Evolutionary conservation across 1,284 basidiomycete species (phyloP).

Genomic region (Kalmanozyma brasiliensis): DNA sequence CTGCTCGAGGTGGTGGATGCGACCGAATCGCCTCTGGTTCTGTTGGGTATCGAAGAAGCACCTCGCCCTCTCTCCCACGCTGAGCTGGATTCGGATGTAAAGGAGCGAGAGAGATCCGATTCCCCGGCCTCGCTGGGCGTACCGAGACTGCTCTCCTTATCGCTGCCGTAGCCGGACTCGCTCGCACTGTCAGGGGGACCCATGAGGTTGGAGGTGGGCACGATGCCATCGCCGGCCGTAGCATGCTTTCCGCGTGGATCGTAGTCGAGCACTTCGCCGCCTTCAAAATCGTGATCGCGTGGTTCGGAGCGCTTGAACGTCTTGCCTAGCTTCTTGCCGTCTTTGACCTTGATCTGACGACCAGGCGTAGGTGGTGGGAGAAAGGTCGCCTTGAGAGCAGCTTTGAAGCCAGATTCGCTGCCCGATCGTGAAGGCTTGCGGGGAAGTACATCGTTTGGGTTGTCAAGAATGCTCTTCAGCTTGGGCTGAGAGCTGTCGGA

Average conservation of each 20-base stretch:
- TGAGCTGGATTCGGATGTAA: constrained; percentile 26
- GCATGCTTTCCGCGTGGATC: constrained; percentile 57
- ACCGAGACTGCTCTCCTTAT: constrained; percentile 30
- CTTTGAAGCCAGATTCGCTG: constrained; percentile 32
- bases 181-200: constrained; percentile 26
- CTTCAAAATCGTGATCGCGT: constrained; percentile 36
- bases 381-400: constrained; percentile 56
- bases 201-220: constrained; percentile 21
- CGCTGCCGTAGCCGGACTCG: constrained; percentile 46
- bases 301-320: constrained; percentile 49
- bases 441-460: constrained; percentile 47
- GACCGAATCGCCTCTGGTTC: constrained; percentile 23
- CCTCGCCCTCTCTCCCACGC: constrained; percentile 24
- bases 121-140: constrained; percentile 28
- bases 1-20: constrained; percentile 34
- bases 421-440: constrained; percentile 22
- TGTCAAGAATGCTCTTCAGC: constrained; percentile 51
- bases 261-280: constrained; percentile 51
- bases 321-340: constrained; percentile 54
- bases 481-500: constrained; percentile 24
- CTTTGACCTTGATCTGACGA: constrained; percentile 45
- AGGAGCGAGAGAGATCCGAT: constrained; percentile 17
- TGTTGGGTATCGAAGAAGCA: background rate
- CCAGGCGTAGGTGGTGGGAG: constrained; percentile 50
- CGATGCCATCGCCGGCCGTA: constrained; percentile 49